Evolutionary conservation across 345 rosid genomes (phyloP), one percentile per base, ranked within the genome.

Genomic region (Gossypium rotundifolium): DNA sequence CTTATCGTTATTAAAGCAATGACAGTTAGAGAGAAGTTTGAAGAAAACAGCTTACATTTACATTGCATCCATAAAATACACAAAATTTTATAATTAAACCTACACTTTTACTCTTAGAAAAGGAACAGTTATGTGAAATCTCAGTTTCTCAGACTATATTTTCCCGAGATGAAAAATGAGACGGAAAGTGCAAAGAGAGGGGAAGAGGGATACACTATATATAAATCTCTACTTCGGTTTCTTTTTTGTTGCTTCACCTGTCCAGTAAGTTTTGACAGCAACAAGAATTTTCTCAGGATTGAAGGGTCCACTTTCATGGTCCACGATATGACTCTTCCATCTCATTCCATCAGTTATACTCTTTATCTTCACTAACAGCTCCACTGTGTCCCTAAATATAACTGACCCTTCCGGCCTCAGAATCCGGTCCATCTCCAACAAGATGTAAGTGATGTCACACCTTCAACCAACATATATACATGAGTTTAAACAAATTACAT

Each of bases 351-450:
- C 89, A 2, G 82, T 89, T 81, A 90, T 83, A 48, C 79, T 82
- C 86, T 88, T 84, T 23, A 95, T 79, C 85, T 93, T 95, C 66
- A 85, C 91, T 20, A 95, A 84, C 8, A 79, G 79, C 80, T 95
- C 99, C 54, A 90, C 93, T 18, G 89, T 81, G 74, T 95, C 99
- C 83, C 99, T 87, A 83, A 95, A 76, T 82, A 95, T 88, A 29
- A 88, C 97, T 1, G 94, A 84, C 82, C 99, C 99, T 86, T 95
- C 96, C 7, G 98, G 99, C 87, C 99, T 89, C 77, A 95, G 74
- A 74, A 95, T 91, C 67, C 99, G 74, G 65, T 95, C 99, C 91
- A 95, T 95, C 97, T 95, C 99, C 85, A 95, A 82, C 81, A 95
- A 83, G 78, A 95, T 90, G 87, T 81, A 33, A 11, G 86, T 81